These are phyloP conservation scores for Kuraishia piskuri DNA, from an alignment of 805 yeast genomes.

Conservation along the genomic window DNA sequence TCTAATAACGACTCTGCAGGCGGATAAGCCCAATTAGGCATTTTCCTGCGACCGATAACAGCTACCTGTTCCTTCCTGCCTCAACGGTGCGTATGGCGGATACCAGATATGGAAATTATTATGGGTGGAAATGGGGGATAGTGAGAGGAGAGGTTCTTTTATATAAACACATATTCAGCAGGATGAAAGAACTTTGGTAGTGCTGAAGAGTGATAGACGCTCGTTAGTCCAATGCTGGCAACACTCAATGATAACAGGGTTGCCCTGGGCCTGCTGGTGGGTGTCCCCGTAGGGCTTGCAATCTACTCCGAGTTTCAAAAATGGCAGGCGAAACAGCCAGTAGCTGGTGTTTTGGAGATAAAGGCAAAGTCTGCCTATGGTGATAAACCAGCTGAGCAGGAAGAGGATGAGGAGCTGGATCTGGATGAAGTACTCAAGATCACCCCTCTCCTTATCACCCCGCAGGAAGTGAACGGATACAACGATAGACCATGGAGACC, in stretches of 20 bases:
- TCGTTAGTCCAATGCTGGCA: background rate
- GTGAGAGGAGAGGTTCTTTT: too few relatives aligned
- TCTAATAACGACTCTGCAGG: background rate
- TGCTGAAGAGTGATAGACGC: background rate
- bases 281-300: background rate
- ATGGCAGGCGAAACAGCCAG: background rate
- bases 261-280: background rate
- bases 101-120: background rate
- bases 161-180: too few relatives aligned
- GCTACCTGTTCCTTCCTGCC: background rate
- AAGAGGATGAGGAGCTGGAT: background rate
- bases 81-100: background rate
- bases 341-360: background rate
- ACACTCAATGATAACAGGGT: background rate
- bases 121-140: background rate
- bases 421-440: conserved; percentile 21
- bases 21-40: background rate
- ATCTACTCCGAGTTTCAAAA: background rate
- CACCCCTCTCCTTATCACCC: conserved; percentile 53
- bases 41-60: background rate
- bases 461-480: conserved; percentile 54
- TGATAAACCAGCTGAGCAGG: too few relatives aligned
- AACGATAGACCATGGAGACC: conserved; percentile 80
- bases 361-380: background rate
- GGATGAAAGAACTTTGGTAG: background rate